phyloP scores from a whole-genome alignment of 73 alveolate species.

The Diophrys appendiculata region DNA sequence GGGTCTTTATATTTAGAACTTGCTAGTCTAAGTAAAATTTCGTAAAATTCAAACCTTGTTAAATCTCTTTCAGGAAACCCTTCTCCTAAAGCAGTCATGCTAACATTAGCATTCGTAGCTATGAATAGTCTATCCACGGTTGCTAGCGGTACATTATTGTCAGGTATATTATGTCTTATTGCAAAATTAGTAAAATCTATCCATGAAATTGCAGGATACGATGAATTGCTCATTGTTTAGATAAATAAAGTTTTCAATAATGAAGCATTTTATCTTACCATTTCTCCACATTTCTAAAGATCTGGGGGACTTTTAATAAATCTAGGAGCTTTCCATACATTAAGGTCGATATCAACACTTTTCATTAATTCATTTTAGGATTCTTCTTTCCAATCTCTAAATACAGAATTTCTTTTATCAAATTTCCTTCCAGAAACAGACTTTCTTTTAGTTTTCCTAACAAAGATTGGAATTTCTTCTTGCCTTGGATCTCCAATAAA shows the following conservation, averaged over 20 bases:
- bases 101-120: slow-evolving; percentile 52
- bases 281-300: not conserved
- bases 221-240: slow-evolving; percentile 12
- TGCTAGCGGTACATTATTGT: slow-evolving; percentile 38
- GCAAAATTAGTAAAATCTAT: slow-evolving; percentile 14
- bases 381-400: slow-evolving; percentile 23
- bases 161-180: slow-evolving; percentile 26
- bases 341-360: slow-evolving; percentile 31
- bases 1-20: slow-evolving; percentile 49
- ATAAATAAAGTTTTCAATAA: slow-evolving; percentile 23
- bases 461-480: too few species aligned
- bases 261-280: not conserved
- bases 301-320: slow-evolving; percentile 57
- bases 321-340: slow-evolving; percentile 56
- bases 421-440: too few species aligned
- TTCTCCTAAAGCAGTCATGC: too few species aligned
- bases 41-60: slow-evolving; percentile 53
- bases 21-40: slow-evolving; percentile 49
- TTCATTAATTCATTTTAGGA: too few species aligned
- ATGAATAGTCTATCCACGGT: slow-evolving; percentile 64
- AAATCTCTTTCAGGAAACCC: slow-evolving; percentile 57
- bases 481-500: too few species aligned
- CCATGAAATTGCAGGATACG: slow-evolving; percentile 26
- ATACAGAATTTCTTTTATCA: slow-evolving; percentile 4
- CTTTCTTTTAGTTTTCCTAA: too few species aligned